Conservation (phyloP, 2,329 filamentous ascomycete species). For the Thelonectria olida region DNA sequence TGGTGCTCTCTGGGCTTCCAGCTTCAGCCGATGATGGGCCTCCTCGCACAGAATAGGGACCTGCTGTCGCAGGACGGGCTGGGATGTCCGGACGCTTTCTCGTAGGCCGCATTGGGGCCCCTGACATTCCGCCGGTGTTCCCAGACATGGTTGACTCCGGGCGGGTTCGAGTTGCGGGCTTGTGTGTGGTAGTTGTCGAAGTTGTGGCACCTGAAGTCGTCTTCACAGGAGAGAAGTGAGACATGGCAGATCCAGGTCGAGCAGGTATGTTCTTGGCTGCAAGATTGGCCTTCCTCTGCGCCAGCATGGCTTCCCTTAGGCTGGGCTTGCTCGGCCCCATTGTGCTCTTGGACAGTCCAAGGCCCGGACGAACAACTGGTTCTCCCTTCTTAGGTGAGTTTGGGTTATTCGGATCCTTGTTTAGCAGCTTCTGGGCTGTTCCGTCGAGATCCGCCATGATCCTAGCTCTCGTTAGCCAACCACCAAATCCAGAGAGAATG, state of each 20-base stretch:
- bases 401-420: constrained; percentile 86
- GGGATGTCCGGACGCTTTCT: constrained; percentile 67
- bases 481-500: neutral
- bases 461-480: constrained; percentile 51
- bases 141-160: constrained; percentile 55
- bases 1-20: constrained; percentile 57
- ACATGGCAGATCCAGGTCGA: constrained; percentile 72
- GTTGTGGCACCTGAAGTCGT: constrained; percentile 42
- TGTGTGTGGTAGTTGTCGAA: constrained; percentile 43
- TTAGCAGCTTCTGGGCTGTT: constrained; percentile 80
- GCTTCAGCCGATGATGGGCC: constrained; percentile 48
- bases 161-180: constrained; percentile 49
- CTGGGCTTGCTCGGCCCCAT: constrained; percentile 69
- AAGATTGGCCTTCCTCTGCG: constrained; percentile 74
- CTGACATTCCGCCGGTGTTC: constrained; percentile 67
- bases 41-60: constrained; percentile 70
- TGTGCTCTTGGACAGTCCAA: constrained; percentile 71
- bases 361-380: constrained; percentile 60
- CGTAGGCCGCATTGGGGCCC: constrained; percentile 69
- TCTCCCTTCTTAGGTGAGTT: constrained; percentile 69
- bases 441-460: constrained; percentile 82
- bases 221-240: constrained; percentile 64
- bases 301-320: constrained; percentile 84
- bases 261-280: constrained; percentile 60
- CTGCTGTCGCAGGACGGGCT: constrained; percentile 69